A percentile compares a stretch with the other conserved stretches of the same genome.
Conservation (phyloP, 306 rosid genomes). For the Quercus suber region DNA sequence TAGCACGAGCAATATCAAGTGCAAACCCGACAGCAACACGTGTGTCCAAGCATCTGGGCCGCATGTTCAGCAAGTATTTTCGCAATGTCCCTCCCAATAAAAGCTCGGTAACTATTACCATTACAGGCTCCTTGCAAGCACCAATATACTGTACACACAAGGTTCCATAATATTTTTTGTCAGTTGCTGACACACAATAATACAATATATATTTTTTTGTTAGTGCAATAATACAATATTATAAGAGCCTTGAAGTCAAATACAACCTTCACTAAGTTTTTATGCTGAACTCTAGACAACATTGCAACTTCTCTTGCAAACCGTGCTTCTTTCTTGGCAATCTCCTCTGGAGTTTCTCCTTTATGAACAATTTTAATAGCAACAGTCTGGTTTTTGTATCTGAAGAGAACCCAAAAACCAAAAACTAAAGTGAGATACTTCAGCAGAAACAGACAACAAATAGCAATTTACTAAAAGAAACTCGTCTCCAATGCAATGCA, state of each 20-base stretch:
- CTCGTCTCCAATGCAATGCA: not conserved
- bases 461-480: conserved; percentile 1
- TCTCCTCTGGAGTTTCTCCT: conserved; percentile 79
- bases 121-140: conserved; percentile 92
- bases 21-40: conserved; percentile 79
- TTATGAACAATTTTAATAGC: conserved; percentile 80
- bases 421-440: conserved; percentile 10
- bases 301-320: conserved; percentile 91
- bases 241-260: conserved; percentile 24
- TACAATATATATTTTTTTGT: not conserved
- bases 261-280: conserved; percentile 86
- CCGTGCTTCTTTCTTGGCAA: conserved; percentile 65
- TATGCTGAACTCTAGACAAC: conserved; percentile 89
- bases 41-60: conserved; percentile 82
- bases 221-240: conserved; percentile 9
- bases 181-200: conserved; percentile 26
- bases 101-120: conserved; percentile 95
- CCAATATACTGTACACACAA: conserved; percentile 76
- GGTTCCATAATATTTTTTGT: conserved; percentile 17
- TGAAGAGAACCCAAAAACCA: conserved; percentile 32
- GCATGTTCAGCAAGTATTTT: conserved; percentile 71
- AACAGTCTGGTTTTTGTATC: conserved; percentile 81
- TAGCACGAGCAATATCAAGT: conserved; percentile 89
- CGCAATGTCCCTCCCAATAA: conserved; percentile 83
- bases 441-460: conserved; percentile 14